Percentiles rank a stretch among this genome's conserved stretches.
Conservation (phyloP, 768 basidiomycete species). For the Clitopilus hobsonii region DNA sequence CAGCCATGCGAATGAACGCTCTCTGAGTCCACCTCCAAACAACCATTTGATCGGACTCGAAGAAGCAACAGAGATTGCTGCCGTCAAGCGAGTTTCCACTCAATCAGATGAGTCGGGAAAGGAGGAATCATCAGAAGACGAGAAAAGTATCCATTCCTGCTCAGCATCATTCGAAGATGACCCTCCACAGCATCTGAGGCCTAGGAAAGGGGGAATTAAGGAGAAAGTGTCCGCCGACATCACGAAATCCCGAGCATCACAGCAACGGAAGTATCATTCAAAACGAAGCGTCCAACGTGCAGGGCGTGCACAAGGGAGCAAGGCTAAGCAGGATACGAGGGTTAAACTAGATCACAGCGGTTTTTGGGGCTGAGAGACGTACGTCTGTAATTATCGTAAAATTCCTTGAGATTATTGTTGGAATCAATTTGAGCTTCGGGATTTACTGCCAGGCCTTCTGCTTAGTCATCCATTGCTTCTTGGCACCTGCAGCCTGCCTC, state of each 20-base stretch:
- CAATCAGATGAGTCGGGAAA: neutral
- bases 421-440: too few relatives aligned
- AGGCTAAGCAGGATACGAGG: slow-evolving; percentile 74
- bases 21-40: neutral
- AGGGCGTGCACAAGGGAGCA: slow-evolving; percentile 75
- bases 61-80: neutral
- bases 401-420: too few relatives aligned
- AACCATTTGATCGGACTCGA: neutral
- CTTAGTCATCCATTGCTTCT: neutral
- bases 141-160: slow-evolving; percentile 9
- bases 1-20: neutral
- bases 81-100: neutral
- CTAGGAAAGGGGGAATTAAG: slow-evolving; percentile 39
- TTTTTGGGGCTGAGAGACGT: slow-evolving; percentile 47
- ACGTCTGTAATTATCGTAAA: neutral
- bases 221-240: slow-evolving; percentile 61
- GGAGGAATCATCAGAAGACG: slow-evolving; percentile 15
- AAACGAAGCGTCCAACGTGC: slow-evolving; percentile 59
- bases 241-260: slow-evolving; percentile 49
- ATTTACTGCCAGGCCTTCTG: neutral
- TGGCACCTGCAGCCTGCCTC: neutral
- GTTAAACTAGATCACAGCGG: slow-evolving; percentile 57
- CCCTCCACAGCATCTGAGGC: slow-evolving; percentile 27
- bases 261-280: slow-evolving; percentile 76
- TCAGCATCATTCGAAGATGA: slow-evolving; percentile 37